A percentile compares a stretch with the other conserved stretches of the same genome.
Conservation (phyloP, 2,329 filamentous ascomycete species). For the Talaromyces sp. region DNA sequence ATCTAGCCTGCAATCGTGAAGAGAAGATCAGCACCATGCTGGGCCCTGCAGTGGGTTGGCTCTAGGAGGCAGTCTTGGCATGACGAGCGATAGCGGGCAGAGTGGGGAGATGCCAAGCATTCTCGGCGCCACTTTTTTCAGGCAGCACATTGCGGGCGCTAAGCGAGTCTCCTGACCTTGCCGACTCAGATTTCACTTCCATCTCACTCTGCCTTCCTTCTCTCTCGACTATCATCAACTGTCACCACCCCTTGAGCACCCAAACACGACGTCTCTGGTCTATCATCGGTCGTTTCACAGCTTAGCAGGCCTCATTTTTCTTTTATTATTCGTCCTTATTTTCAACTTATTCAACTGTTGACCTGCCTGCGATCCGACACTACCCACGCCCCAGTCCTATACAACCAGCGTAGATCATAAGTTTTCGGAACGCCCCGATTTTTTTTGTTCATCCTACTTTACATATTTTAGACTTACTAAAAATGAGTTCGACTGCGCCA, state of each 20-base stretch:
- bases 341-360: not conserved
- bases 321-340: not conserved
- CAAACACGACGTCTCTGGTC: not conserved
- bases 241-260: no score
- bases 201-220: not conserved
- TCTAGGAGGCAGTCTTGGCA: not conserved
- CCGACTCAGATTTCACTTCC: not conserved
- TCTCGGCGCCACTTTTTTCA: slow-evolving; percentile 7
- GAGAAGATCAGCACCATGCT: slow-evolving; percentile 13
- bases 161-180: slow-evolving; percentile 14
- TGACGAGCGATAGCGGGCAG: not conserved
- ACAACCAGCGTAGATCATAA: slow-evolving; percentile 8
- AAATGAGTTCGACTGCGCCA: slow-evolving; percentile 34
- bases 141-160: slow-evolving; percentile 3
- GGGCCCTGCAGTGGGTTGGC: not conserved
- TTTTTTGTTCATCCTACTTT: slow-evolving; percentile 9
- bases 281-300: not conserved
- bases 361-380: not conserved
- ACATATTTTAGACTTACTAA: slow-evolving; percentile 9
- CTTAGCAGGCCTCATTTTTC: not conserved
- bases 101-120: slow-evolving; percentile 8
- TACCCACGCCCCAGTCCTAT: not conserved
- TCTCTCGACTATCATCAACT: not conserved
- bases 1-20: slow-evolving; percentile 58
- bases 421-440: slow-evolving; percentile 4